Conservation (phyloP, 2,329 filamentous ascomycete genomes). For the Onygenales sp. region DNA sequence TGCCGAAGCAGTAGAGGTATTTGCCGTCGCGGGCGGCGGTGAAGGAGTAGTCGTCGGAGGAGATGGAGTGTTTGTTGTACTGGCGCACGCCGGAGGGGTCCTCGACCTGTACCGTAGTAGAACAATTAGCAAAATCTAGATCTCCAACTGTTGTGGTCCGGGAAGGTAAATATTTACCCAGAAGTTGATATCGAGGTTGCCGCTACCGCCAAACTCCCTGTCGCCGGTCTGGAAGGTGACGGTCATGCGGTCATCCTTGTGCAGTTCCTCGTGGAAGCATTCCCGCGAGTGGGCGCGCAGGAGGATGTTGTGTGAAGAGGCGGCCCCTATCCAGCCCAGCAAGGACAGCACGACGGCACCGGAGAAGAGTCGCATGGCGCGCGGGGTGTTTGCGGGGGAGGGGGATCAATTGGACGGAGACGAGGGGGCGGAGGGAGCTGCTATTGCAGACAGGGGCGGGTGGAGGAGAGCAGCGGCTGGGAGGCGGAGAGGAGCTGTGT, state of each 20-base stretch:
- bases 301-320: constrained; percentile 86
- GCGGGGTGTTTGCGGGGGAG: background rate
- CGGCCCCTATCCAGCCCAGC: constrained; percentile 50
- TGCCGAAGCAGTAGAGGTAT: constrained; percentile 97
- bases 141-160: too few species aligned
- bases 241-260: constrained; percentile 94
- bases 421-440: background rate
- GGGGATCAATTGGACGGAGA: background rate
- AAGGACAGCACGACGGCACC: constrained; percentile 39
- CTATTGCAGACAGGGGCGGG: too few species aligned
- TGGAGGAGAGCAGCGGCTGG: too few species aligned
- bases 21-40: constrained; percentile 75
- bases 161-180: constrained; percentile 57
- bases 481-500: too few species aligned
- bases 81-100: constrained; percentile 69
- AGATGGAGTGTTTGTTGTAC: constrained; percentile 68
- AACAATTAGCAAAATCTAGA: background rate
- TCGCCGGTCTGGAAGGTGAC: constrained; percentile 98
- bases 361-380: constrained; percentile 32
- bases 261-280: constrained; percentile 92
- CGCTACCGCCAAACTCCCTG: constrained; percentile 85
- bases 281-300: constrained; percentile 87
- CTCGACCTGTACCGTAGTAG: constrained; percentile 50
- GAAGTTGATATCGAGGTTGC: constrained; percentile 94
- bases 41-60: constrained; percentile 90